These are phyloP conservation scores for Lonicera japonica DNA, from an alignment of 129 eudicot genomes.

Conservation along the genomic window DNA sequence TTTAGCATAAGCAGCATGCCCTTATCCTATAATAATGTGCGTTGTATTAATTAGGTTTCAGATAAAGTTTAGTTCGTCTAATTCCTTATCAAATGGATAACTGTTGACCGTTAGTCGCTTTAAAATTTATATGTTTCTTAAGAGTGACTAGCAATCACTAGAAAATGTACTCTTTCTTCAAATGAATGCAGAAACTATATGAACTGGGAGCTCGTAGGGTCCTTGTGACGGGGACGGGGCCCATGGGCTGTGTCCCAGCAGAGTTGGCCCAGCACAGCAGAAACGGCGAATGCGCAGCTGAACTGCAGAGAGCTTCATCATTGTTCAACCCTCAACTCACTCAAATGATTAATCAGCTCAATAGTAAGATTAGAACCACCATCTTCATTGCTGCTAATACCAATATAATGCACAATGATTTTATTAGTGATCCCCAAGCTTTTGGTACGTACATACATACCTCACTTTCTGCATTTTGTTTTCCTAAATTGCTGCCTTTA, in stretches of 20 bases:
- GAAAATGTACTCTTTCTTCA: too few relatives aligned
- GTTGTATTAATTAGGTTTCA: too few relatives aligned
- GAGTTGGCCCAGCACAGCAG: slow-evolving; percentile 59
- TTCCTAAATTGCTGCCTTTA: not conserved
- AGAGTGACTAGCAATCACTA: too few relatives aligned
- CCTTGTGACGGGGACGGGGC: slow-evolving; percentile 71
- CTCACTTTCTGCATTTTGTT: not conserved
- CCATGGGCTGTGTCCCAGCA: slow-evolving; percentile 80
- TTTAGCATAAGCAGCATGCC: too few relatives aligned
- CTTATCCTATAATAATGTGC: too few relatives aligned
- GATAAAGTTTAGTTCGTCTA: too few relatives aligned
- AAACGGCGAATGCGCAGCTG: slow-evolving; percentile 49
- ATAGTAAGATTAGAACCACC: slow-evolving; percentile 32
- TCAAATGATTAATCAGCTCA: slow-evolving; percentile 33
- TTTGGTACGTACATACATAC: slow-evolving; percentile 54
- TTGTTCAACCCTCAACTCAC: slow-evolving; percentile 56
- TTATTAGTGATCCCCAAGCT: slow-evolving; percentile 48
- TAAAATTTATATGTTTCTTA: too few relatives aligned
- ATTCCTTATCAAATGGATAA: too few relatives aligned
- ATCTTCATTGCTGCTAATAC: slow-evolving; percentile 68
- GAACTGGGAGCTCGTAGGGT: slow-evolving; percentile 53
- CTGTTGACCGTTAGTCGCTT: too few relatives aligned
- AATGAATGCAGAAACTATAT: slow-evolving; percentile 38
- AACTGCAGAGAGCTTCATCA: slow-evolving; percentile 47
- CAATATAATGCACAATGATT: slow-evolving; percentile 49